Percentiles rank a stretch among this genome's conserved stretches.
These are phyloP conservation scores for Theileria orientalis DNA, from an alignment of 169 alveolate genomes.

Conservation along the genomic window DNA sequence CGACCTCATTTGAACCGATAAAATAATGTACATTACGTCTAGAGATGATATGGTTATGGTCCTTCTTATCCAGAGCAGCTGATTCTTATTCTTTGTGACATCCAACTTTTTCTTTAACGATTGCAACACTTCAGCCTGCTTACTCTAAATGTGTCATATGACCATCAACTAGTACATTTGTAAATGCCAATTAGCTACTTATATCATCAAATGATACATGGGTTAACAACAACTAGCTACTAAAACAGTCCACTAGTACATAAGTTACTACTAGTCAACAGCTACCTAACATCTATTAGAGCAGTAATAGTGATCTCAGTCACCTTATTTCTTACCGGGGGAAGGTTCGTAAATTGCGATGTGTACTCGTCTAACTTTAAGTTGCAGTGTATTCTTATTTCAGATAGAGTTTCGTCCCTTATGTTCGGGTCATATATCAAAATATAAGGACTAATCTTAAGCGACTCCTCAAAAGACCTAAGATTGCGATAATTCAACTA, in stretches of 20 bases:
- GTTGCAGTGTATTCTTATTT: slow-evolving; percentile 58
- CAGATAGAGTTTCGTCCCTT: slow-evolving; percentile 47
- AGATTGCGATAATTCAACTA: background rate
- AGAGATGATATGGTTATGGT: slow-evolving; percentile 34
- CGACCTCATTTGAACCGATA: slow-evolving; percentile 5
- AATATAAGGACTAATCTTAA: slow-evolving; percentile 52
- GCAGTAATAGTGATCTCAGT: background rate
- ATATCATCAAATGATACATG: no score
- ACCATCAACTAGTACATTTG: no score
- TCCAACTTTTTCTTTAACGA: slow-evolving; percentile 37
- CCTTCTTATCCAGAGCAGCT: slow-evolving; percentile 60
- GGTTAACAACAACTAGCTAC: no score
- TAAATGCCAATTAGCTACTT: no score
- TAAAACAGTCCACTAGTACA: no score
- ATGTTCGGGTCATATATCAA: slow-evolving; percentile 57
- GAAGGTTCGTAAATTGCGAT: slow-evolving; percentile 48
- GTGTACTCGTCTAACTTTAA: slow-evolving; percentile 59
- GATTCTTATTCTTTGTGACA: slow-evolving; percentile 19
- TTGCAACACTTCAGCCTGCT: slow-evolving; percentile 53
- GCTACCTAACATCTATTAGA: background rate
- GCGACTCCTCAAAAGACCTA: slow-evolving; percentile 62
- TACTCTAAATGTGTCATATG: slow-evolving; percentile 2
- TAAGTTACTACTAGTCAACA: background rate
- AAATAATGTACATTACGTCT: slow-evolving; percentile 52
- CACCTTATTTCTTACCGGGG: slow-evolving; percentile 6